Percentiles rank a stretch among this genome's conserved stretches.
Conservation (phyloP, 2,329 filamentous ascomycete species). For the Fusarium pseudoanthophilum region DNA sequence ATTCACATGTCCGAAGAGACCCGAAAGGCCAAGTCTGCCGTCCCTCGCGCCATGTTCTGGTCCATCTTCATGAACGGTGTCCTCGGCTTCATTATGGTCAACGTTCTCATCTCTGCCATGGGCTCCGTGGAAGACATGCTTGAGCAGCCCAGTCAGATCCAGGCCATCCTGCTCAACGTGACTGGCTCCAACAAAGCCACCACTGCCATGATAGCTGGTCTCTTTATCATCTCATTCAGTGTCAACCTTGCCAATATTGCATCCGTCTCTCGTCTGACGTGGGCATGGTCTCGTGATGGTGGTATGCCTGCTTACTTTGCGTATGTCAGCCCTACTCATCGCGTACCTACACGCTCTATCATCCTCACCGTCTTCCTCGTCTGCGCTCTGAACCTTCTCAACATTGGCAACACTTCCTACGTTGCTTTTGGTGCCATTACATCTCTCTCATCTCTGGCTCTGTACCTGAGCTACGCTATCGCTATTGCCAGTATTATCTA, state of each 20-base stretch:
- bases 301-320: conserved; percentile 42
- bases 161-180: conserved; percentile 33
- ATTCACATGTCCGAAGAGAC: conserved; percentile 44
- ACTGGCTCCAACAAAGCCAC: conserved; percentile 37
- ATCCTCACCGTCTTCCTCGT: conserved; percentile 40
- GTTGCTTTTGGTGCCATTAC: conserved; percentile 43
- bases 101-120: conserved; percentile 42
- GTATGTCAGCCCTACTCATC: conserved; percentile 39
- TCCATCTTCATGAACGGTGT: conserved; percentile 45
- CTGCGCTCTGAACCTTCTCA: conserved; percentile 41
- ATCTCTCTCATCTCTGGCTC: conserved; percentile 37
- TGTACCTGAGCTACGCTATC: conserved; percentile 43
- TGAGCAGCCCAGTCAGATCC: conserved; percentile 35
- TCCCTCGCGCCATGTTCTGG: conserved; percentile 44
- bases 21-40: conserved; percentile 40
- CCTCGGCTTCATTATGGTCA: conserved; percentile 44
- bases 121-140: conserved; percentile 42
- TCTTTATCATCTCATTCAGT: conserved; percentile 42
- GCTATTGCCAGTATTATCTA: conserved; percentile 41
- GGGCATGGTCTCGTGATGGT: conserved; percentile 43
- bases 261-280: conserved; percentile 40
- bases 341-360: conserved; percentile 39
- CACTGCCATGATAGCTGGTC: conserved; percentile 40
- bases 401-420: conserved; percentile 42
- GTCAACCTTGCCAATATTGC: conserved; percentile 42